These are phyloP conservation scores for Agrocybe praecox DNA, from an alignment of 768 basidiomycete genomes.

Conservation along the genomic window DNA sequence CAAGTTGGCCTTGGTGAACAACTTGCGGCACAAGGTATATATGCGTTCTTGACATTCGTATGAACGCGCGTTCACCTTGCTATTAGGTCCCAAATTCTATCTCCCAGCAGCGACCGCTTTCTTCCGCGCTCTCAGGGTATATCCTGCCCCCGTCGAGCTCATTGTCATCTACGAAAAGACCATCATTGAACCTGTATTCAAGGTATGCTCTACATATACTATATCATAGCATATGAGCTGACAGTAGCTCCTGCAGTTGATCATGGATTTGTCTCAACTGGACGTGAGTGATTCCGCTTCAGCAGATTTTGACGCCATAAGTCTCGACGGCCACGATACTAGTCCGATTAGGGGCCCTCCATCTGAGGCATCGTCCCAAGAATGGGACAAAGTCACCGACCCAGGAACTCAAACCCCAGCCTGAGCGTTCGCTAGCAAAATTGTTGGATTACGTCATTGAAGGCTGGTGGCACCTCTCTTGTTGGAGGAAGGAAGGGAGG, in stretches of 20 bases:
- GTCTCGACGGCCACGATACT: conserved; percentile 40
- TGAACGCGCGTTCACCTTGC: conserved; percentile 3
- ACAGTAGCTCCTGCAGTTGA: conserved; percentile 21
- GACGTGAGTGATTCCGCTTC: conserved; percentile 78
- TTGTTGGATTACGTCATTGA: conserved; percentile 20
- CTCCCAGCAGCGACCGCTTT: conserved; percentile 86
- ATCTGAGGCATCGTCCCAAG: conserved; percentile 87
- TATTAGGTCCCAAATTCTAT: conserved; percentile 72
- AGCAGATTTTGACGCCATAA: conserved; percentile 23
- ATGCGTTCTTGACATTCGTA: neutral
- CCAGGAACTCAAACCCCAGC: conserved; percentile 59
- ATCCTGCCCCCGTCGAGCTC: conserved; percentile 93
- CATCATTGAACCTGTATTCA: conserved; percentile 79
- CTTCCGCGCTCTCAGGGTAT: conserved; percentile 92
- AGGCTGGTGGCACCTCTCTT: conserved; percentile 10
- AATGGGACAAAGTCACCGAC: conserved; percentile 89
- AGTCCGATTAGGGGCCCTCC: conserved; percentile 73
- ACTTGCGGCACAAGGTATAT: conserved; percentile 72
- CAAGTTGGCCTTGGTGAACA: conserved; percentile 90
- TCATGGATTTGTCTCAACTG: conserved; percentile 85
- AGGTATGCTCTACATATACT: conserved; percentile 42
- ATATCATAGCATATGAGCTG: neutral
- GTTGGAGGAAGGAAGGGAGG: conserved; percentile 17
- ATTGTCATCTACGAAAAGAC: conserved; percentile 95
- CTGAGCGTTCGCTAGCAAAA: conserved; percentile 14